phyloP scores from a whole-genome alignment of 805 yeast genomes.

The Candida sithepensis region DNA sequence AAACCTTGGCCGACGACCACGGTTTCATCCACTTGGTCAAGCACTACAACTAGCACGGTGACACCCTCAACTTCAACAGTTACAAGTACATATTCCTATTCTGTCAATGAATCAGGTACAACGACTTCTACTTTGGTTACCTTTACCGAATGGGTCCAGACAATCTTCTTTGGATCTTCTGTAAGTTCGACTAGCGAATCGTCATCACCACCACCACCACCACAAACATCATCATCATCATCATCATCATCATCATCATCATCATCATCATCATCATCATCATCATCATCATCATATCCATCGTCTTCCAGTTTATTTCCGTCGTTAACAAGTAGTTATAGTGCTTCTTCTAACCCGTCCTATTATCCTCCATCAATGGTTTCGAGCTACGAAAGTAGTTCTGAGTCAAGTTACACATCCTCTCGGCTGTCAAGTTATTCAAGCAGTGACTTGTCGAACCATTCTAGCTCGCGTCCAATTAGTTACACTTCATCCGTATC shows the following conservation, averaged over 20 bases:
- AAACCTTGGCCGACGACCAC: conserved; percentile 1
- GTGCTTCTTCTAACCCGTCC: too few species aligned
- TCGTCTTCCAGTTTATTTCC: too few species aligned
- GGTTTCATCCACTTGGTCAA: neutral
- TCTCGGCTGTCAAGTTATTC: too few species aligned
- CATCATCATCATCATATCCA: too few species aligned
- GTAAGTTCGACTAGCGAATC: too few species aligned
- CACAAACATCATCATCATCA: neutral
- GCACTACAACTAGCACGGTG: neutral
- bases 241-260: too few species aligned
- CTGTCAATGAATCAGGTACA: neutral
- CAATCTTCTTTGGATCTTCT: neutral
- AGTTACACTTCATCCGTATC: neutral
- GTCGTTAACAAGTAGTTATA: too few species aligned
- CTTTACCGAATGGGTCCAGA: neutral
- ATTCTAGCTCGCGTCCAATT: too few species aligned
- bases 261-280: too few species aligned
- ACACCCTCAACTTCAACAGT: neutral
- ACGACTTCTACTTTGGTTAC: neutral
- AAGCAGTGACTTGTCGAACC: neutral
- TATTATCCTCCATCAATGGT: too few species aligned
- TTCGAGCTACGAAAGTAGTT: too few species aligned
- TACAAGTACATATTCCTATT: neutral
- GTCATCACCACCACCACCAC: neutral
- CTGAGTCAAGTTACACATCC: neutral